A percentile compares a stretch with the other conserved stretches of the same genome.
These are phyloP conservation scores for Leucocoprinus birnbaumii DNA, from an alignment of 768 basidiomycete genomes.

Conservation along the genomic window DNA sequence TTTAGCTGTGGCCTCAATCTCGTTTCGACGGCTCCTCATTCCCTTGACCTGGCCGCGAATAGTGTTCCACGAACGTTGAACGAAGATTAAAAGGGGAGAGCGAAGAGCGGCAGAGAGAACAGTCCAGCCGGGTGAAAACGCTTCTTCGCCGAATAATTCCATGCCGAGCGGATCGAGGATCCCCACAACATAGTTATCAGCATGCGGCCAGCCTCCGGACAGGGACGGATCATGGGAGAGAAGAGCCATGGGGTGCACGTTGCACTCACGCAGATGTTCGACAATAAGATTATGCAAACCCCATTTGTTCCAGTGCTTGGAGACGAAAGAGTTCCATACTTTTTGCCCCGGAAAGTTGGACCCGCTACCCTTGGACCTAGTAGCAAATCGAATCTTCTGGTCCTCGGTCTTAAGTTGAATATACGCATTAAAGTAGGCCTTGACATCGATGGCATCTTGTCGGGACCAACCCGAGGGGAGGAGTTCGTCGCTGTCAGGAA, in stretches of 20 bases:
- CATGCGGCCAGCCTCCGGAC: not conserved
- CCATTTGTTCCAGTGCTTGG: conserved; percentile 13
- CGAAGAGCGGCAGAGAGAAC: too few species aligned
- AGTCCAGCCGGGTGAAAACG: too few species aligned
- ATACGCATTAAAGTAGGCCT: conserved; percentile 16
- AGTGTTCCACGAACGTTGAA: too few species aligned
- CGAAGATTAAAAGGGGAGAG: too few species aligned
- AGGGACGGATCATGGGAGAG: not conserved
- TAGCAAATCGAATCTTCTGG: not conserved
- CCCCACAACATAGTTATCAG: not conserved
- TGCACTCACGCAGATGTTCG: conserved; percentile 4
- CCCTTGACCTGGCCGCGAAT: too few species aligned
- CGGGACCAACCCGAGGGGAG: conserved; percentile 17
- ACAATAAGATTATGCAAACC: conserved; percentile 16
- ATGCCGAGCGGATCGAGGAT: too few species aligned
- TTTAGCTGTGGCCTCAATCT: too few species aligned
- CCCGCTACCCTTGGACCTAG: not conserved
- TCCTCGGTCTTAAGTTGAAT: not conserved
- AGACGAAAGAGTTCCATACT: conserved; percentile 14
- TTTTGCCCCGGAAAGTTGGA: conserved; percentile 15
- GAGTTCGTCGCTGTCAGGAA: conserved; percentile 15
- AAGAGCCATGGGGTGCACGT: conserved; percentile 15
- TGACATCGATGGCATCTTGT: conserved; percentile 6
- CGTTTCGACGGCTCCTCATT: too few species aligned
- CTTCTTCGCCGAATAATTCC: too few species aligned